Evolutionary conservation across 768 basidiomycete species (phyloP).

Genomic region (Serendipita sp.): DNA sequence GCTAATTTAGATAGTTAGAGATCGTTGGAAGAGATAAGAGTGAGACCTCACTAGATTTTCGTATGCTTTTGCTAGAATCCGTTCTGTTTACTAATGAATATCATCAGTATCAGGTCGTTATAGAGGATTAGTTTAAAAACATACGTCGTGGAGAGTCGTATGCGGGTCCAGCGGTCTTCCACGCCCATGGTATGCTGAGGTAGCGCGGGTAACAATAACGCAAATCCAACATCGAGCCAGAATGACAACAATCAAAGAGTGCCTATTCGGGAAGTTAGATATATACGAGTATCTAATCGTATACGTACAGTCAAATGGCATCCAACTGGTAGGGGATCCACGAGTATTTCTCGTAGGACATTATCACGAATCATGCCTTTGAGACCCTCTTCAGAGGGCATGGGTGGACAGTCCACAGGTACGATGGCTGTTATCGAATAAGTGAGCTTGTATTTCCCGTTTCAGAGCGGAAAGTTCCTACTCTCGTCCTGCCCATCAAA

Average conservation of each 20-base stretch:
- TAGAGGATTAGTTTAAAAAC: not conserved
- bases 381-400: not conserved
- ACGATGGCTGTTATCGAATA: not conserved
- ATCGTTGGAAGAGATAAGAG: too few species aligned
- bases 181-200: not conserved
- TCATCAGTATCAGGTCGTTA: not conserved
- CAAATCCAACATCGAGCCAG: not conserved
- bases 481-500: conserved; percentile 1
- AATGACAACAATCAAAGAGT: conserved; percentile 2
- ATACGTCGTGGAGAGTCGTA: not conserved
- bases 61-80: not conserved
- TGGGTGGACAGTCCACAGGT: not conserved
- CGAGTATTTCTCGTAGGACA: not conserved
- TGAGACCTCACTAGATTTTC: not conserved
- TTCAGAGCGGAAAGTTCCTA: not conserved
- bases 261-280: not conserved
- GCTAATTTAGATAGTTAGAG: not conserved
- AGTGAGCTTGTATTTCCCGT: not conserved
- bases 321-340: not conserved
- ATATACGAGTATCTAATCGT: not conserved
- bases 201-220: not conserved
- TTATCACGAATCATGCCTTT: not conserved
- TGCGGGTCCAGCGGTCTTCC: not conserved
- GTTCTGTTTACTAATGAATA: not conserved
- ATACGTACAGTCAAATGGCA: not conserved